phyloP scores from a whole-genome alignment of 352 stramenopile species.

The Phytopythium vexans region DNA sequence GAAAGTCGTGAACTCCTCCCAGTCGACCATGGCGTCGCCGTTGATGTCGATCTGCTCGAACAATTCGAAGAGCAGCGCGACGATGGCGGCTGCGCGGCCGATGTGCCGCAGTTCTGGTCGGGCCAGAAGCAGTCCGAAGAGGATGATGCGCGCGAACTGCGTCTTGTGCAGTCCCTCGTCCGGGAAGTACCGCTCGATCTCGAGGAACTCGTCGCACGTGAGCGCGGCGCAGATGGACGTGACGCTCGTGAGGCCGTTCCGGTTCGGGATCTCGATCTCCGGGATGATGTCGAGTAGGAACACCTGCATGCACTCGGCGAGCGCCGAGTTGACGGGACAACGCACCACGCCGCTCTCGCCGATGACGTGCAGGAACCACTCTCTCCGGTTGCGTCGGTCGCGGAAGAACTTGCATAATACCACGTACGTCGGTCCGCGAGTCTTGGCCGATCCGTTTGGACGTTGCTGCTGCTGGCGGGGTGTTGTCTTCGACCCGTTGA shows the following conservation, averaged over 20 bases:
- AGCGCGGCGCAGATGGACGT: constrained; percentile 57
- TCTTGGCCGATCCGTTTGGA: too few species aligned
- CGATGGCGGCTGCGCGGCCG: constrained; percentile 27
- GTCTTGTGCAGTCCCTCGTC: constrained; percentile 33
- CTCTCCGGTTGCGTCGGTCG: constrained; percentile 18
- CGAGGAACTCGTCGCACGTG: constrained; percentile 52
- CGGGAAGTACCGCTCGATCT: constrained; percentile 49
- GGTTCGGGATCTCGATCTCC: constrained; percentile 67
- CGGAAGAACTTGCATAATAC: constrained; percentile 59
- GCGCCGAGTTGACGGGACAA: constrained; percentile 39
- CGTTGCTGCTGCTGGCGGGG: too few species aligned
- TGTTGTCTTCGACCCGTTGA: constrained; percentile 23
- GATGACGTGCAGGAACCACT: constrained; percentile 19
- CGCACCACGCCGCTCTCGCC: constrained; percentile 15
- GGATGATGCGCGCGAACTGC: constrained; percentile 49
- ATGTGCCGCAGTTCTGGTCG: constrained; percentile 38
- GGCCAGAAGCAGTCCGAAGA: constrained; percentile 39
- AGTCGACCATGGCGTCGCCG: constrained; percentile 67
- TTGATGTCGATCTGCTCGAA: constrained; percentile 87
- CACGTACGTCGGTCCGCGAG: constrained; percentile 9
- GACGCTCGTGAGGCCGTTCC: constrained; percentile 56
- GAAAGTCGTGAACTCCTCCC: constrained; percentile 86
- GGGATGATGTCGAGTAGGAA: constrained; percentile 66
- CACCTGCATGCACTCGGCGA: constrained; percentile 50
- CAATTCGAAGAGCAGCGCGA: constrained; percentile 61